Evolutionary conservation across 495 filamentous ascomycete genomes (phyloP).

Genomic region (Aspergillus taichungensis): DNA sequence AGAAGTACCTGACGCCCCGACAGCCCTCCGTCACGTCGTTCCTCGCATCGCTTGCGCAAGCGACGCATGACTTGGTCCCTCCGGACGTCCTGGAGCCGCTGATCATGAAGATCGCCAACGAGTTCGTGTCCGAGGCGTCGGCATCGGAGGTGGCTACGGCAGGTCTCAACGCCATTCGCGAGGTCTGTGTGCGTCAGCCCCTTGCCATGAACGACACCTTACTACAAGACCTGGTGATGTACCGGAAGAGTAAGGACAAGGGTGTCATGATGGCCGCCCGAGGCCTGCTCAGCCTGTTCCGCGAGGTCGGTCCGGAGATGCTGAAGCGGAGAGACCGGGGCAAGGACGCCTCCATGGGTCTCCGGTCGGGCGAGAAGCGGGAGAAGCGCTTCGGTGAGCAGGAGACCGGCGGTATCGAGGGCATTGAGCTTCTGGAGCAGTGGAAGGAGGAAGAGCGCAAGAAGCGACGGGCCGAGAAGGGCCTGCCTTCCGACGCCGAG

Average conservation of each 20-base stretch:
- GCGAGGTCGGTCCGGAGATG: slow-evolving; percentile 83
- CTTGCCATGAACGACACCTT: slow-evolving; percentile 91
- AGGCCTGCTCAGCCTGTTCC: slow-evolving; percentile 79
- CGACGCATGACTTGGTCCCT: slow-evolving; percentile 82
- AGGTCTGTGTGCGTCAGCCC: slow-evolving; percentile 86
- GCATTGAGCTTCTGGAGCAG: slow-evolving; percentile 80
- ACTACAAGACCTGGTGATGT: slow-evolving; percentile 93
- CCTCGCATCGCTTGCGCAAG: slow-evolving; percentile 84
- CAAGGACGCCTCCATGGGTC: slow-evolving; percentile 80
- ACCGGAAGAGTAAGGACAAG: slow-evolving; percentile 95
- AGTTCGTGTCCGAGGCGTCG: slow-evolving; percentile 93
- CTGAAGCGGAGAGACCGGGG: slow-evolving; percentile 84
- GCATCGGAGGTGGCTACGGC: slow-evolving; percentile 86
- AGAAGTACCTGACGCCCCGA: slow-evolving; percentile 77
- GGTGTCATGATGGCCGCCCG: slow-evolving; percentile 95
- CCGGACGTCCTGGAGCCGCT: slow-evolving; percentile 90
- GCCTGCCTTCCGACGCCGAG: slow-evolving; percentile 45
- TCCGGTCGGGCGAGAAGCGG: slow-evolving; percentile 60
- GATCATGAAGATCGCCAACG: slow-evolving; percentile 91
- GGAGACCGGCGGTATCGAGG: slow-evolving; percentile 75
- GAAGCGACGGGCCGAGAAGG: slow-evolving; percentile 59
- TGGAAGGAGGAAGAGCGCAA: slow-evolving; percentile 87
- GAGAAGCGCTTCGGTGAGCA: slow-evolving; percentile 71
- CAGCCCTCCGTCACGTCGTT: slow-evolving; percentile 93
- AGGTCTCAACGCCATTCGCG: slow-evolving; percentile 88